These are phyloP conservation scores for Casaregolazyma suthepensis DNA, from an alignment of 1,139 yeast species.

Conservation along the genomic window DNA sequence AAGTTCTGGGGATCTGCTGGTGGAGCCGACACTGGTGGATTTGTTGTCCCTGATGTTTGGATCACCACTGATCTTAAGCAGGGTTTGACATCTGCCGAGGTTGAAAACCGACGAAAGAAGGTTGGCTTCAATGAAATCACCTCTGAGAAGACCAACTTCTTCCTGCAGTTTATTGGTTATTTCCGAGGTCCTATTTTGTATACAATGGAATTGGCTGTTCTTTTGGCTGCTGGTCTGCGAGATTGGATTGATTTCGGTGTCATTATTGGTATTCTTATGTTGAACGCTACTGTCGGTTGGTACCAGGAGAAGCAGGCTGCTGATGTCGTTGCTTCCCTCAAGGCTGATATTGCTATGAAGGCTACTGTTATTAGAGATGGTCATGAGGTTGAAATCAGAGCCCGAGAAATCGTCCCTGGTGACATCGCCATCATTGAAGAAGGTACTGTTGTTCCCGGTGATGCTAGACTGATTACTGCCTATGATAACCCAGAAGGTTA, in stretches of 20 bases:
- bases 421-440: constrained; percentile 88
- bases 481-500: constrained; percentile 37
- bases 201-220: constrained; percentile 65
- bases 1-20: constrained; percentile 19
- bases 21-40: constrained; percentile 19
- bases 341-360: constrained; percentile 86
- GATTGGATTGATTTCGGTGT: constrained; percentile 71
- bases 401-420: constrained; percentile 89
- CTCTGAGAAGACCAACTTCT: constrained; percentile 54
- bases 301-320: constrained; percentile 82
- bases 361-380: constrained; percentile 87
- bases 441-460: constrained; percentile 92
- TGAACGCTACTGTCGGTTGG: constrained; percentile 56
- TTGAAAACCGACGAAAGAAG: constrained; percentile 54
- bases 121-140: constrained; percentile 58
- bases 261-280: constrained; percentile 54
- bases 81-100: constrained; percentile 51
- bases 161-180: constrained; percentile 54
- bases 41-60: constrained; percentile 33
- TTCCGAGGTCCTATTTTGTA: constrained; percentile 63
- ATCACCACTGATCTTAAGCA: constrained; percentile 44
- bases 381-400: constrained; percentile 61
- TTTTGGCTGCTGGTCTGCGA: constrained; percentile 63
- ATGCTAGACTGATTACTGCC: constrained; percentile 71
- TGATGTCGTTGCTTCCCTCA: constrained; percentile 90